Conservation (phyloP, 2,329 filamentous ascomycete species). For the Stenocarpella maydis region DNA sequence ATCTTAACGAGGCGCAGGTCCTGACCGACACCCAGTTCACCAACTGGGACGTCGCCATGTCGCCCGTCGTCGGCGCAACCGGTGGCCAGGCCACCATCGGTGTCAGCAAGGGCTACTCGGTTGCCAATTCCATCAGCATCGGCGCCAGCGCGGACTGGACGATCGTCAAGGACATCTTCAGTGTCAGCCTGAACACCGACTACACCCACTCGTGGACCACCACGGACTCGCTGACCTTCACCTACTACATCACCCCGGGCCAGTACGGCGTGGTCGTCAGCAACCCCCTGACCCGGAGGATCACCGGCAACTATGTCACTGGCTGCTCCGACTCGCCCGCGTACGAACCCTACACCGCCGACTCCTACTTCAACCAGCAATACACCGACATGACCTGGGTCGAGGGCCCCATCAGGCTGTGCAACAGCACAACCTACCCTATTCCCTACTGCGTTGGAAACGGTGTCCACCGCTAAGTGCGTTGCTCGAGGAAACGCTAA, state of each 20-base stretch:
- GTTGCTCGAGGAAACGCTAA: neutral
- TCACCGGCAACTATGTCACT: conserved; percentile 44
- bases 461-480: conserved; percentile 39
- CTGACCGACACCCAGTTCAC: conserved; percentile 43
- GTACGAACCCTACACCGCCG: conserved; percentile 42
- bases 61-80: conserved; percentile 44
- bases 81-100: conserved; percentile 42
- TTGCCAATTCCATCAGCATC: conserved; percentile 42
- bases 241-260: conserved; percentile 44
- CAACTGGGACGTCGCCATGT: conserved; percentile 51
- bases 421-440: conserved; percentile 47
- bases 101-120: conserved; percentile 44
- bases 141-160: neutral
- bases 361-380: conserved; percentile 45
- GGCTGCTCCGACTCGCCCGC: conserved; percentile 45
- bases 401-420: conserved; percentile 49
- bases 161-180: conserved; percentile 38
- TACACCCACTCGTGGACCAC: conserved; percentile 44
- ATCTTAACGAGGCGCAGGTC: conserved; percentile 40
- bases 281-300: conserved; percentile 46
- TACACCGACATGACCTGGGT: conserved; percentile 49
- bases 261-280: conserved; percentile 50
- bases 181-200: conserved; percentile 38
- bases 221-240: conserved; percentile 42
- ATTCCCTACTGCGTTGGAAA: conserved; percentile 48